phyloP scores from a whole-genome alignment of 2,329 filamentous ascomycete species.

The Trichoderma guizhouense region DNA sequence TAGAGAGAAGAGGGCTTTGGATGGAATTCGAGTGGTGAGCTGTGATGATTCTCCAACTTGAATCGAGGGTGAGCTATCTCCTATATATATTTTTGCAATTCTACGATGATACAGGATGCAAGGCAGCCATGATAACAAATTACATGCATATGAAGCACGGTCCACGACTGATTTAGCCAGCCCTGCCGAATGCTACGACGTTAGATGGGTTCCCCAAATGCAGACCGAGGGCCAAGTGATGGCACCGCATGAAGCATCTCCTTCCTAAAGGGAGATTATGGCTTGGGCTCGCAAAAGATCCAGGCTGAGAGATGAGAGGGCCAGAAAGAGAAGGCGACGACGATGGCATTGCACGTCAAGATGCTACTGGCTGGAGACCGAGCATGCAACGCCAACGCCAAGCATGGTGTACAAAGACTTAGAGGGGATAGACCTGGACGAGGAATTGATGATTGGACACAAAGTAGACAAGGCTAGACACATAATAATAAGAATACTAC shows the following conservation, averaged over 20 bases:
- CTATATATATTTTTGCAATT: not conserved
- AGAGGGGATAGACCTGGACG: not conserved
- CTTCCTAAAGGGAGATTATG: slow-evolving; percentile 6
- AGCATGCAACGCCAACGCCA: not conserved
- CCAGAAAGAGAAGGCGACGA: slow-evolving; percentile 11
- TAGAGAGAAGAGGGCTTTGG: not conserved
- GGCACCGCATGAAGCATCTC: not conserved
- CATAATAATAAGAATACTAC: not conserved
- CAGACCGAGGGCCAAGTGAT: not conserved
- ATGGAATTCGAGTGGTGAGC: not conserved
- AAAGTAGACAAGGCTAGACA: not conserved
- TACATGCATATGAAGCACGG: not conserved
- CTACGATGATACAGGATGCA: not conserved
- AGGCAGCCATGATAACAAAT: not conserved
- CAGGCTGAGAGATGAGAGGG: not conserved
- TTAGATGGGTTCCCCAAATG: not conserved
- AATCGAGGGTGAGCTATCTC: not conserved
- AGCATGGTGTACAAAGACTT: not conserved
- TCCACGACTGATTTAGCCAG: not conserved
- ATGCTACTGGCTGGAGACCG: not conserved
- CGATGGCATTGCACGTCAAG: not conserved
- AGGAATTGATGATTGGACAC: not conserved
- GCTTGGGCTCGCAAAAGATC: slow-evolving; percentile 14
- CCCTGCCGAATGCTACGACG: not conserved
- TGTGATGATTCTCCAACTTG: slow-evolving; percentile 3